Evolutionary conservation across 768 basidiomycete species (phyloP), one percentile per base, ranked within the genome.

Genomic region (Scleroderma bovista): DNA sequence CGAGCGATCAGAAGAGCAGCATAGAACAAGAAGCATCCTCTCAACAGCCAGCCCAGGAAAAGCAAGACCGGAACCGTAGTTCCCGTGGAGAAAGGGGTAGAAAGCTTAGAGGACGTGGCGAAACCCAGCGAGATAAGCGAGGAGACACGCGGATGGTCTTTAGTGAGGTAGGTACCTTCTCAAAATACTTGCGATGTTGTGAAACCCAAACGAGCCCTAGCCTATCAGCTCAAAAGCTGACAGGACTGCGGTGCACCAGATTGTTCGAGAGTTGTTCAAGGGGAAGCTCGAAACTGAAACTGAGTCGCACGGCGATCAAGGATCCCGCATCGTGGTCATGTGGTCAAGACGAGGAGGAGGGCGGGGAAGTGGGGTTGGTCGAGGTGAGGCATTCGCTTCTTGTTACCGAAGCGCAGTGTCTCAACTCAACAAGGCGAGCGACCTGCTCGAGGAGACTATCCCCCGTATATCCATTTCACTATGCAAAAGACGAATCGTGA

Each of bases 401-500:
- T 8, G 17, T 1, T 24, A 23, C 42, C 43, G 37, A 3, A 19
- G 42, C 11, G 41, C 48, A 26, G 57, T 32, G 22, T 22, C 4
- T 56, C 38, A 12, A 45, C 33, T 17, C 41, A 56, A 64, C 41
- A 43, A 57, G 69, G 72, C 19, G 73, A 73, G 46, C 76, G 77
- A 37, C 60, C 71, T 22, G 72, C 79, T 40, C 78, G 86, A 38
- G 84, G 83, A 20, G 78, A 75, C 20, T 87, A 81, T 56, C 88
- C 88, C 51, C 88, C 86, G 0, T 99, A 88, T 63, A 92, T 98
- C 55, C 93, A 97, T 62, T 96, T 98, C 66, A 96, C 91, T 1
- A 71, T 99, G 31, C 93, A 95, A 63, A 99, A 99, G 70, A 90
- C 93, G 19, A 99, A 99, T 63, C 84, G 96, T 39, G 96, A 99